Percentiles rank a stretch among this genome's conserved stretches.
phyloP scores from a whole-genome alignment of 768 basidiomycete genomes.

The Cubamyces lactineus region DNA sequence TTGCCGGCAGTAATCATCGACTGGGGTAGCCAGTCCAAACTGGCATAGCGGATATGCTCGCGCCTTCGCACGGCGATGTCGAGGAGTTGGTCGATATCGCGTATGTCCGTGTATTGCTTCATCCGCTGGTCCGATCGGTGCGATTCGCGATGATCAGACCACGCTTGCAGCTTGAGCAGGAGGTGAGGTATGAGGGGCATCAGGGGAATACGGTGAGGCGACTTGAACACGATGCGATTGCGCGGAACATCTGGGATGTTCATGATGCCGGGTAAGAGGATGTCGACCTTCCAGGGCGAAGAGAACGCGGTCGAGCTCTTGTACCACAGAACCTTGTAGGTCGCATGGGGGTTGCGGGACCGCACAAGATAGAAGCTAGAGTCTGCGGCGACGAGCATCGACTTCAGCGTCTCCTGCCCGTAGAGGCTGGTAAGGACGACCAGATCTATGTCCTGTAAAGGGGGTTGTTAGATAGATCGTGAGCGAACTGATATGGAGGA shows the following conservation, averaged over 20 bases:
- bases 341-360: slow-evolving; percentile 18
- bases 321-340: slow-evolving; percentile 26
- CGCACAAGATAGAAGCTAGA: slow-evolving; percentile 22
- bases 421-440: slow-evolving; percentile 15
- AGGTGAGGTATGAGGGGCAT: slow-evolving; percentile 34
- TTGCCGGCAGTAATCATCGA: background rate
- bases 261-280: slow-evolving; percentile 7
- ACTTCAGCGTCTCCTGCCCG: slow-evolving; percentile 26
- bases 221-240: background rate
- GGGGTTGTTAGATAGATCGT: no score
- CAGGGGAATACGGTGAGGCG: slow-evolving; percentile 23
- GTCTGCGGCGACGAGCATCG: slow-evolving; percentile 16
- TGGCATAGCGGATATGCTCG: background rate
- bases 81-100: slow-evolving; percentile 45
- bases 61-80: slow-evolving; percentile 31
- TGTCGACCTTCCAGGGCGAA: slow-evolving; percentile 17
- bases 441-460: slow-evolving; percentile 18
- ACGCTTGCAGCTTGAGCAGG: slow-evolving; percentile 36
- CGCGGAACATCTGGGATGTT: slow-evolving; percentile 1
- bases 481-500: background rate
- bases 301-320: background rate
- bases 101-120: slow-evolving; percentile 43
- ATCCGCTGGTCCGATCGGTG: slow-evolving; percentile 29
- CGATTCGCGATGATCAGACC: slow-evolving; percentile 35
- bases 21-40: slow-evolving; percentile 20